Evolutionary conservation across 1,284 basidiomycete genomes (phyloP), one percentile per base, ranked within the genome.

Genomic region (Kwoniella shivajii): DNA sequence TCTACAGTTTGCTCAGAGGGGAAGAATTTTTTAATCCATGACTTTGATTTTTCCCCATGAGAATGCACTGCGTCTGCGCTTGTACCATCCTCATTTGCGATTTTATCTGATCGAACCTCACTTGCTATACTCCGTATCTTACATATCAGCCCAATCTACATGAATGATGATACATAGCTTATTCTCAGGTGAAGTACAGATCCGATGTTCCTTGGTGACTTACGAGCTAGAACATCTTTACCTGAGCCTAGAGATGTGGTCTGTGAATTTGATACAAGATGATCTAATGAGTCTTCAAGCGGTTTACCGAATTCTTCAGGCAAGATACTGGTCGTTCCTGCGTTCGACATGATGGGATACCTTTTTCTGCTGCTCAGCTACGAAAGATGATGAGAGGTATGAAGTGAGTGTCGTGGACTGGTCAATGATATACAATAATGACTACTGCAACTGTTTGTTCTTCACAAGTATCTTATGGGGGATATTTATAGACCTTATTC

Each of bases 21-120:
- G 59, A 68, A 77, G 54, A 77, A 67, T 51, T 59, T 61, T 6
- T 60, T 41, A 13, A 77, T 63, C 75, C 75, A 77, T 10, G 37
- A 38, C 45, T 59, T 64, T 27, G 64, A 60, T 41, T 63, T 53
- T 14, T 53, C 45, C 2, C 64, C 63, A 20, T 66, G 66, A n/a
- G 49, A 47, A 44, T 74, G 73, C 2, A 73, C 60, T 3, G 71
- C 67, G 58, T 77, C 75, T 0, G 57, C 44, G 14, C 36, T n/a
- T 34, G 26, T n/a, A 13, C 45, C 36, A 9, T 47, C 16, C 36
- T 47, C 45, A 24, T 33, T 47, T 22, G 45, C 45, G n/a, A n/a
- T n/a, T n/a, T n/a, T n/a, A n/a, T n/a, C n/a, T n/a, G n/a, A n/a
- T 29, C 66, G 37, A 24, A 56, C 34, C 50, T 67, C 68, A 42